Base-by-base conservation (phyloP, 768 basidiomycete genomes). In the Lyophyllum atratum region DNA sequence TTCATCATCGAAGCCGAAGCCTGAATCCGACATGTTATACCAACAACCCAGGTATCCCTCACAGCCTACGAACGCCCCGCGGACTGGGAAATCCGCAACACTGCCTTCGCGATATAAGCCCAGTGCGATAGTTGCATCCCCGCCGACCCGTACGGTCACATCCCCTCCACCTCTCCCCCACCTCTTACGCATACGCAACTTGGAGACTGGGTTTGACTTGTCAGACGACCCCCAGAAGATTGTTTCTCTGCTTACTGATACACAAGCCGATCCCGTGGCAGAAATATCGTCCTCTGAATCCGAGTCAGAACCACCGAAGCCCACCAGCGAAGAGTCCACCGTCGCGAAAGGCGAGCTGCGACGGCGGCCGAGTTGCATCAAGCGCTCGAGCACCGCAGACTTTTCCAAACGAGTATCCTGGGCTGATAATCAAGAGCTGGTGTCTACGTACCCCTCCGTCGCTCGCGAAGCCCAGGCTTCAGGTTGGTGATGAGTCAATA, bases 381-480 rank as follows among this genome's bases (percentile, higher is more conserved):
- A 83, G 69, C 81, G 85, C 54, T 74, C 72, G 21, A 80, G 79
- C 62, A 71, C 80, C 58, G 83, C 80, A 40, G 83, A 86, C 58
- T 74, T 83, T 26, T 70, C 77, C 17, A 90, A 90, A 72, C 81
- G 82, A 5, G 88, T 90, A 8, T 87, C 87, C 34, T 90, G 88
- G 88, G 88, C 89, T 24, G 89, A 88, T 71, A 81, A 85, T 56
- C 79, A 77, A 12, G 86, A 86, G 52, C 78, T 85, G 73, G 75
- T 87, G 55, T 75, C 77, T 33, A 82, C 82, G 56, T 79, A 76
- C 64, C 67, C 73, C 11, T 68, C 72, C 28, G 75, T 72, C 22
- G 75, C 75, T 26, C 73, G 68, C 34, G 74, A 75, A 54, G 75
- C 73, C 21, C 72, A 76, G 55, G 71, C 67, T 31, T 75, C 74